Percentiles rank a stretch among this genome's conserved stretches.
These are phyloP conservation scores for Chloranthus sessilifolius DNA, from an alignment of 164 flowering plant genomes.

Conservation along the genomic window DNA sequence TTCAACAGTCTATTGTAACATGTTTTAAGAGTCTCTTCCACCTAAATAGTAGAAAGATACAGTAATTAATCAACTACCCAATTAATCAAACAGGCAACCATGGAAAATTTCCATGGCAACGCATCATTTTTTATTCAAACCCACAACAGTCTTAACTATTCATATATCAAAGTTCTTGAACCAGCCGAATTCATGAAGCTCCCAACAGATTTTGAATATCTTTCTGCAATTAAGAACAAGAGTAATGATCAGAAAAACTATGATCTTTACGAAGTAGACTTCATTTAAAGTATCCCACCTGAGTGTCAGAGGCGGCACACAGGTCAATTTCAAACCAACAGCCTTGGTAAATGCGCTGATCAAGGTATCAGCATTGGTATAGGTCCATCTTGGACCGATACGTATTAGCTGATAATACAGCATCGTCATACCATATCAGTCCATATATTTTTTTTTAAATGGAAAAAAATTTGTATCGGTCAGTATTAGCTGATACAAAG, in stretches of 20 bases:
- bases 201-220: slow-evolving; percentile 54
- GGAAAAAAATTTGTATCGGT: too few species aligned
- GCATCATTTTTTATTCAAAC: slow-evolving; percentile 9
- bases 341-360: too few species aligned
- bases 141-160: background rate
- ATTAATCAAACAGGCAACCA: background rate
- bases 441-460: background rate
- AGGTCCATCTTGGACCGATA: too few species aligned
- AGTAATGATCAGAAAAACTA: slow-evolving; percentile 7
- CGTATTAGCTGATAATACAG: background rate
- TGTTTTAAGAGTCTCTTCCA: background rate
- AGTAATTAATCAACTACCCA: too few species aligned
- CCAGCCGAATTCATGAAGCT: slow-evolving; percentile 23
- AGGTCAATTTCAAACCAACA: too few species aligned
- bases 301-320: background rate
- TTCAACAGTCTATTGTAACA: background rate
- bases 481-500: too few species aligned
- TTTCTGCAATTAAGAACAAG: slow-evolving; percentile 39
- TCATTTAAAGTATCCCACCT: background rate
- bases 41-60: background rate
- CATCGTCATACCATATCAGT: background rate
- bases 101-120: background rate
- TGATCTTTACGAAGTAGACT: background rate
- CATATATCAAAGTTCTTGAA: background rate
- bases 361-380: too few species aligned